A percentile compares a stretch with the other conserved stretches of the same genome.
Conservation (phyloP, 305 asterid genomes). For the Fraxinus platypoda region DNA sequence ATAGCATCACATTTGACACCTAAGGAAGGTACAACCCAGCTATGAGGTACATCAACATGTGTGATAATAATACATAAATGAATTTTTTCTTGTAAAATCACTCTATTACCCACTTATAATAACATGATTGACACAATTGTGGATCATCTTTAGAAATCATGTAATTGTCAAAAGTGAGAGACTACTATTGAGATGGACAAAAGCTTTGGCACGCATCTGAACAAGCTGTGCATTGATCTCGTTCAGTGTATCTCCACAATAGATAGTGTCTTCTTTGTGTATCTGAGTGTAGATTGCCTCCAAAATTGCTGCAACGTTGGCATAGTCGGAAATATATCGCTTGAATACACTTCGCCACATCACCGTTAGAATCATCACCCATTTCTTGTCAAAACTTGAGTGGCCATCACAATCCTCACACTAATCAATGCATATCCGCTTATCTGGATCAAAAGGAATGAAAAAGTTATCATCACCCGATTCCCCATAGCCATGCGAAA, state of each 20-base stretch:
- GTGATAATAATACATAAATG: background rate
- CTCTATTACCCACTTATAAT: background rate
- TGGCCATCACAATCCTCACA: background rate
- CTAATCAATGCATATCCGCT: too few species aligned
- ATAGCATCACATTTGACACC: background rate
- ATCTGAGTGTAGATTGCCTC: slow-evolving; percentile 39
- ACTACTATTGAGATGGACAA: slow-evolving; percentile 32
- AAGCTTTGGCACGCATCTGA: slow-evolving; percentile 50
- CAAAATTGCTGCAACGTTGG: slow-evolving; percentile 40
- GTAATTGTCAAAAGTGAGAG: too few species aligned
- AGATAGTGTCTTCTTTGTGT: slow-evolving; percentile 30
- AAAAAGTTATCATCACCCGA: too few species aligned
- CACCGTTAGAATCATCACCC: background rate
- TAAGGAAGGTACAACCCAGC: background rate
- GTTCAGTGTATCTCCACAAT: slow-evolving; percentile 29
- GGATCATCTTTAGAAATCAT: background rate
- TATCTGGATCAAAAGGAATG: too few species aligned
- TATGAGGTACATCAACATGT: background rate
- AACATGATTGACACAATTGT: background rate
- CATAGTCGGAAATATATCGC: slow-evolving; percentile 33
- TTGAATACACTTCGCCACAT: background rate
- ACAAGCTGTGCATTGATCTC: slow-evolving; percentile 35
- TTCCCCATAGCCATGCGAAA: too few species aligned
- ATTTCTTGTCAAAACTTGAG: background rate
- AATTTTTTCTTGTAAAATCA: background rate